Conservation (phyloP, 129 eudicot species). For the Pittosporum tobira region DNA sequence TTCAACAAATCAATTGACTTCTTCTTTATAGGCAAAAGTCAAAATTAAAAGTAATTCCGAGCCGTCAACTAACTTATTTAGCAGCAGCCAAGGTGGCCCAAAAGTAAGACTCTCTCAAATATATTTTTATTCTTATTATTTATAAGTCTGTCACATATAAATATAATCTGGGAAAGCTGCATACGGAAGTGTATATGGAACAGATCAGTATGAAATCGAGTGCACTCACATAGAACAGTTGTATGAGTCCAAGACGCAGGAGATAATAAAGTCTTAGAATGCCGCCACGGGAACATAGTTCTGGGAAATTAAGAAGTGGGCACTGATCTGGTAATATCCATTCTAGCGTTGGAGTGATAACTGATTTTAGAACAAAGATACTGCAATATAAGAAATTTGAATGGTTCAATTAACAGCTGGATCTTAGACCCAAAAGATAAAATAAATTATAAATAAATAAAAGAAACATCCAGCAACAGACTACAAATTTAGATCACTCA, state of each 20-base stretch:
- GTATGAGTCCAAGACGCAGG: slow-evolving; percentile 60
- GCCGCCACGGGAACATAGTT: slow-evolving; percentile 43
- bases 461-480: not conserved
- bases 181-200: not conserved
- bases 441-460: not conserved
- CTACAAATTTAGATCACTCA: not conserved
- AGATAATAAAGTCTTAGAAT: slow-evolving; percentile 47
- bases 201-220: not conserved
- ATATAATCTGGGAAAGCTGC: not conserved
- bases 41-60: too few species aligned
- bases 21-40: too few species aligned
- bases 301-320: slow-evolving; percentile 32
- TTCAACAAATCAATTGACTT: too few species aligned
- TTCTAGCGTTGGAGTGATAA: slow-evolving; percentile 57
- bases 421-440: not conserved
- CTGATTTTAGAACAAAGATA: slow-evolving; percentile 53
- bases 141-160: not conserved
- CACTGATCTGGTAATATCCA: slow-evolving; percentile 72
- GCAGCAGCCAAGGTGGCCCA: not conserved
- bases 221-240: slow-evolving; percentile 76
- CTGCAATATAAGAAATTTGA: slow-evolving; percentile 41
- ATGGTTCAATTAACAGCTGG: slow-evolving; percentile 7
- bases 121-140: too few species aligned
- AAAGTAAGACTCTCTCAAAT: not conserved
- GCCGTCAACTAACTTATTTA: not conserved